Base-by-base conservation (phyloP, 257 asterid species). In the Nicotiana tomentosiformis region DNA sequence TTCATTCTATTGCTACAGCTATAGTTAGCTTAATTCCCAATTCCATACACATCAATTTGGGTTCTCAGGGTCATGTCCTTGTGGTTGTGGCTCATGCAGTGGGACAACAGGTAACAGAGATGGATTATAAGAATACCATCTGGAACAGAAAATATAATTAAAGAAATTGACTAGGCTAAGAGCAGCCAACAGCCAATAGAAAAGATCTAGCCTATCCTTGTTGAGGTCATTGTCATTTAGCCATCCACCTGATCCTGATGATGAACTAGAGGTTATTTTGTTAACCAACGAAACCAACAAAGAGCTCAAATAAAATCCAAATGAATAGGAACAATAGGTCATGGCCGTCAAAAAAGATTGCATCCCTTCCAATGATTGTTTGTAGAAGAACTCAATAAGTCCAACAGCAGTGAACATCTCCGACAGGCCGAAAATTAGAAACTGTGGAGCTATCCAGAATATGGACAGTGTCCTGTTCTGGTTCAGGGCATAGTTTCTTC, bases 371-470 rank as follows among this genome's bases (percentile, higher is more conserved):
- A 84, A n/a, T 0, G 94, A 90, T 11, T 93, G 95, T 11, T 88
- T 90, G 82, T 93, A 93, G 85, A 93, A 93, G 83, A 90, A 91
- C 35, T 93, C 97, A 3, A 91, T 89, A 2, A 93, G 84, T 15
- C 97, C 97, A 64, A 93, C 97, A 0, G 94, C 96, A 0, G 97
- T 93, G 86, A 92, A 92, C 96, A 93, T 92, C 83, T 91, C 96
- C 0, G 96, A 93, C 2, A 93, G 58, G 2, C 97, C 97, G 29
- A 90, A 93, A 4, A 93, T 88, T 18, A 93, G 85, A 67, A 90
- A 93, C 85, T 93, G 97, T 0, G 97, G 97, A 16, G 94, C 93
- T 72, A 93, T 90, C 96, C 97, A 93, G 80, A 92, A 86, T 2
- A 93, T 91, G 10, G 96, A 91, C 6, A 93, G 82, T 7, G 80